A percentile compares a stretch with the other conserved stretches of the same genome.
Evolutionary conservation across 1,139 yeast genomes (phyloP).

Genomic region (Blastobotrys petasosporus): DNA sequence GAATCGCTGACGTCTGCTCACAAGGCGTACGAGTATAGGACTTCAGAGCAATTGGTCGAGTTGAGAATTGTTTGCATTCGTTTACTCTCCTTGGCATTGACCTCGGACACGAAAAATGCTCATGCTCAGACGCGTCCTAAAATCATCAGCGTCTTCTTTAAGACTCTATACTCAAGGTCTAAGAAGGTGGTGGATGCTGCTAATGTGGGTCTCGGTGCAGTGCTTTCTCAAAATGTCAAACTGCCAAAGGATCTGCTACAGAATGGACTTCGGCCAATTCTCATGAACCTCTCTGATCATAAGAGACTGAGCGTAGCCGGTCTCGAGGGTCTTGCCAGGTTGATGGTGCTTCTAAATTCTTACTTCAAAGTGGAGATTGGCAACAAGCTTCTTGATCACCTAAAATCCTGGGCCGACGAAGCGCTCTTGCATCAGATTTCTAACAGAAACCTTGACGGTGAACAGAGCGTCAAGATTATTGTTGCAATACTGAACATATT

Average conservation of each 20-base stretch:
- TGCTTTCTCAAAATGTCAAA: conserved; percentile 78
- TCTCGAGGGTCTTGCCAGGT: conserved; percentile 80
- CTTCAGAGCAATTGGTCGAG: conserved; percentile 80
- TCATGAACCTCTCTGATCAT: conserved; percentile 91
- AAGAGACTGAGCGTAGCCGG: conserved; percentile 86
- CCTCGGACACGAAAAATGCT: conserved; percentile 36
- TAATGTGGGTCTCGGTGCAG: conserved; percentile 76
- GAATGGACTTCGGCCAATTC: conserved; percentile 89
- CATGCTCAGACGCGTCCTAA: conserved; percentile 24
- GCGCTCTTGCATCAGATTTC: conserved; percentile 65
- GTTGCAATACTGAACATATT: conserved; percentile 88
- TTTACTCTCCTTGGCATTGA: conserved; percentile 73
- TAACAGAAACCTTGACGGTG: conserved; percentile 67
- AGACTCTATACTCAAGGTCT: conserved; percentile 81
- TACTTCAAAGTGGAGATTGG: conserved; percentile 97
- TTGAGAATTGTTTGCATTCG: conserved; percentile 85
- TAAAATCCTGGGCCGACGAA: conserved; percentile 96
- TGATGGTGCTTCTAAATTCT: conserved; percentile 79
- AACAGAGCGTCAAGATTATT: conserved; percentile 76
- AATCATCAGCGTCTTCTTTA: conserved; percentile 89
- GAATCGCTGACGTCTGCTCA: conserved; percentile 87
- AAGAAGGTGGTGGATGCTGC: conserved; percentile 90
- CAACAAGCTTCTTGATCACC: conserved; percentile 81
- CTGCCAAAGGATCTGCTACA: conserved; percentile 90
- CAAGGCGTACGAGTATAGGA: conserved; percentile 76